A percentile compares a stretch with the other conserved stretches of the same genome.
These are phyloP conservation scores for Mrakia gelida DNA, from an alignment of 768 basidiomycete species.

Conservation along the genomic window DNA sequence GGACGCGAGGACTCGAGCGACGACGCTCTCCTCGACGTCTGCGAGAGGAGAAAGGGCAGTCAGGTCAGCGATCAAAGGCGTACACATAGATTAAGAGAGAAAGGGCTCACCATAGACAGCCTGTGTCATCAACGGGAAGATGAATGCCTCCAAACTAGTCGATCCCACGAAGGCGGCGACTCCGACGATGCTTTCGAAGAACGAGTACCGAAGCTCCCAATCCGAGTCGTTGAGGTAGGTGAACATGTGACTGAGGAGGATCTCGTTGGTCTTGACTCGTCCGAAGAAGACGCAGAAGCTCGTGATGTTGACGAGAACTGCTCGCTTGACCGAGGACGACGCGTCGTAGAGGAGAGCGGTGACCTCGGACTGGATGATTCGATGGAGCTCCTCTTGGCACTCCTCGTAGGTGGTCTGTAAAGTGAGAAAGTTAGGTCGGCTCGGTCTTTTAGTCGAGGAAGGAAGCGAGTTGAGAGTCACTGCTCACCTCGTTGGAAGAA, in stretches of 20 bases:
- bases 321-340: constrained; percentile 83
- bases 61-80: too few species aligned
- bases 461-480: background rate
- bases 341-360: constrained; percentile 16
- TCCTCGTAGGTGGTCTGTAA: constrained; percentile 28
- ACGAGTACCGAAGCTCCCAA: constrained; percentile 84
- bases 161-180: constrained; percentile 92
- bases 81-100: background rate
- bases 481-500: constrained; percentile 16
- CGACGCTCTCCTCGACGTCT: constrained; percentile 95
- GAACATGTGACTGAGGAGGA: constrained; percentile 71
- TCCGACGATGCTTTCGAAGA: constrained; percentile 92
- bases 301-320: constrained; percentile 79
- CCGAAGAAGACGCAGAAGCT: constrained; percentile 90
- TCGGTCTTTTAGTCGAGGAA: background rate
- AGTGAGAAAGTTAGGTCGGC: background rate
- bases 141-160: constrained; percentile 88
- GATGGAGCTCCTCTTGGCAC: constrained; percentile 23
- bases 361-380: constrained; percentile 23
- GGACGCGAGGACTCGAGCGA: constrained; percentile 80
- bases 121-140: constrained; percentile 92
- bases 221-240: constrained; percentile 76
- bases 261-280: constrained; percentile 87
- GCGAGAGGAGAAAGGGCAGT: background rate
- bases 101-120: constrained; percentile 79